Percentiles rank a stretch among this genome's conserved stretches.
Conservation (phyloP, 2,329 filamentous ascomycete genomes). For the Ceratocystis eucalypticola region DNA sequence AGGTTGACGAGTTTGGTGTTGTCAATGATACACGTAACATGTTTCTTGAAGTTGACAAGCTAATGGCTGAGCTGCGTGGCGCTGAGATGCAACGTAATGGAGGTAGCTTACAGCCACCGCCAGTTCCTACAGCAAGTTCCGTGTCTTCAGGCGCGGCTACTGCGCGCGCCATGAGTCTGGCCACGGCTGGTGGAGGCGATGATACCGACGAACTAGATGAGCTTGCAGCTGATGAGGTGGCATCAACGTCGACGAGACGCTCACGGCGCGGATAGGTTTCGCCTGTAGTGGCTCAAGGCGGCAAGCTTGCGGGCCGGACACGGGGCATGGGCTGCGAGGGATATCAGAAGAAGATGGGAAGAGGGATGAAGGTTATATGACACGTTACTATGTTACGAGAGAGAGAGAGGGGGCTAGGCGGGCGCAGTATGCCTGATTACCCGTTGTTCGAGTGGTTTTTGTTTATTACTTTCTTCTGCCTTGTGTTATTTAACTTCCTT, state of each 20-base stretch:
- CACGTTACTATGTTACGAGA: not conserved
- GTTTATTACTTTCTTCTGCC: not conserved
- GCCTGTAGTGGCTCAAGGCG: not conserved
- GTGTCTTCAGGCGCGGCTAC: conserved; percentile 22
- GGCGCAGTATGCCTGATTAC: not conserved
- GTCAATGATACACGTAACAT: conserved; percentile 80
- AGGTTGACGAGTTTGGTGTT: conserved; percentile 68
- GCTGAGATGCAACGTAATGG: conserved; percentile 47
- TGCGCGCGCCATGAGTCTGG: conserved; percentile 26
- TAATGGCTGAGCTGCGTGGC: conserved; percentile 60
- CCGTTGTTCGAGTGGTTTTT: not conserved
- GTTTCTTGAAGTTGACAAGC: conserved; percentile 74
- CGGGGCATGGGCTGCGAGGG: not conserved
- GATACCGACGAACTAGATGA: conserved; percentile 40
- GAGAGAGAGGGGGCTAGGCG: not conserved
- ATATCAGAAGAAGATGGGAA: not conserved
- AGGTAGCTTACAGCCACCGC: conserved; percentile 22
- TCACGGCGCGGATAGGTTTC: conserved; percentile 17
- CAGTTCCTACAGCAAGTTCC: conserved; percentile 18
- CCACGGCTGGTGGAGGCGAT: conserved; percentile 31
- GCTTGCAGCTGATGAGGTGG: conserved; percentile 29
- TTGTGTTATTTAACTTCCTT: conserved; percentile 4
- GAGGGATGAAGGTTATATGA: not conserved
- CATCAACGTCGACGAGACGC: conserved; percentile 17
- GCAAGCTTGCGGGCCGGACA: not conserved